These are phyloP conservation scores for Ceratocystis variospora DNA, from an alignment of 2,329 filamentous ascomycete genomes.

Conservation along the genomic window DNA sequence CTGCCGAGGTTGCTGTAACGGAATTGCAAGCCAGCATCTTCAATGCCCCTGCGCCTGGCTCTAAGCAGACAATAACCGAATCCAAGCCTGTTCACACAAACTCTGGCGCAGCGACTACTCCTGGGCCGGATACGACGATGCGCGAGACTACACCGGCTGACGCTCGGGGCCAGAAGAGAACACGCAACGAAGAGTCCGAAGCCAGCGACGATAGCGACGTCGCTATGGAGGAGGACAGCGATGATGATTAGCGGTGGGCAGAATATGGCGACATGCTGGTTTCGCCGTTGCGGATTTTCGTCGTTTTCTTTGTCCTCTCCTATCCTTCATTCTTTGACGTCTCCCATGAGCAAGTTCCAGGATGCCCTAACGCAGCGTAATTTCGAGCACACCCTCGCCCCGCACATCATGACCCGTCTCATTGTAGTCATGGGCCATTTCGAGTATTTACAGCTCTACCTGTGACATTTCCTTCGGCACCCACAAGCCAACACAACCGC, in stretches of 20 bases:
- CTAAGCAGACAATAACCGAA: conserved; percentile 29
- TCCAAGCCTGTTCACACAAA: conserved; percentile 26
- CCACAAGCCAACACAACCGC: conserved; percentile 64
- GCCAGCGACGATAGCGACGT: conserved; percentile 56
- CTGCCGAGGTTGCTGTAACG: conserved; percentile 48
- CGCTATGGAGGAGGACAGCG: conserved; percentile 56
- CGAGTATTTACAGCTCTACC: conserved; percentile 6
- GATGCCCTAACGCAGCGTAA: neutral
- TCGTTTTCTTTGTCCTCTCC: neutral
- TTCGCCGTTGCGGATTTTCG: neutral
- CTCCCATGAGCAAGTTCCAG: neutral
- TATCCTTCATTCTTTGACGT: neutral
- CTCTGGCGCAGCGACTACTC: conserved; percentile 30
- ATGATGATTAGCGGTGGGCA: conserved; percentile 47
- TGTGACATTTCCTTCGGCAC: conserved; percentile 55
- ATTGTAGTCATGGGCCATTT: neutral
- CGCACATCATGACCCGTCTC: neutral
- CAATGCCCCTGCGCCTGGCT: conserved; percentile 47
- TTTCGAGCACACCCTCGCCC: neutral
- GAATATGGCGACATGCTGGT: neutral
- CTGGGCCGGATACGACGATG: conserved; percentile 33
- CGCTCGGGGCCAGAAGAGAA: conserved; percentile 53
- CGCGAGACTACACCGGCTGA: conserved; percentile 41
- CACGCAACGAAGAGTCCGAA: conserved; percentile 55
- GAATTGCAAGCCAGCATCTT: conserved; percentile 71